phyloP scores from a whole-genome alignment of 306 rosid species.

The Geum urbanum region DNA sequence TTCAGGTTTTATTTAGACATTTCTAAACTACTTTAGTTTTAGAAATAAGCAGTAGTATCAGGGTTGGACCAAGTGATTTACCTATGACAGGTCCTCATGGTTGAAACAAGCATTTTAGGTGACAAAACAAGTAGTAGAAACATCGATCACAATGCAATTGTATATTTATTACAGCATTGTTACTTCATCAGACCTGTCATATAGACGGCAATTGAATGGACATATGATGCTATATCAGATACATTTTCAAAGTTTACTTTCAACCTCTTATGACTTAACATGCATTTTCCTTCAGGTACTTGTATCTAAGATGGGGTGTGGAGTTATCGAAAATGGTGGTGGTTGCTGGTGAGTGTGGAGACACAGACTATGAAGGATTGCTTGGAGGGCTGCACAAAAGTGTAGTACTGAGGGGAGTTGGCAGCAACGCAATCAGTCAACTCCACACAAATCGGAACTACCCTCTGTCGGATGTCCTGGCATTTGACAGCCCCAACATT shows the following conservation, averaged over 20 bases:
- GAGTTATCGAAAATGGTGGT: conserved; percentile 92
- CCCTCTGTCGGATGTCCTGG: conserved; percentile 84
- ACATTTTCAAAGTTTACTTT: conserved; percentile 11
- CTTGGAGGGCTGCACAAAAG: conserved; percentile 81
- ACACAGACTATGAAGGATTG: conserved; percentile 94
- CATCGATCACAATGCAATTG: too few species aligned
- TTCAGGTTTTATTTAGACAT: neutral
- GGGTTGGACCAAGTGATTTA: neutral
- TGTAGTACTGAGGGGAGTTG: conserved; percentile 72
- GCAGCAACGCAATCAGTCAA: conserved; percentile 56
- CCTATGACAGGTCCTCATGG: neutral
- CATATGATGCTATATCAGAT: neutral
- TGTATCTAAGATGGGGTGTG: conserved; percentile 91
- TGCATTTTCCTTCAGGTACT: conserved; percentile 56
- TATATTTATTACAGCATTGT: too few species aligned
- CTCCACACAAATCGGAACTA: conserved; percentile 78
- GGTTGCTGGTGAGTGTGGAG: conserved; percentile 88
- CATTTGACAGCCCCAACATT: conserved; percentile 65
- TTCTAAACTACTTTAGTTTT: neutral
- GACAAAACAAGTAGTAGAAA: neutral
- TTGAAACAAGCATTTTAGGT: neutral
- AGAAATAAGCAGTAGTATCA: neutral
- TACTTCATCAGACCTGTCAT: too few species aligned
- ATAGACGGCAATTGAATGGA: too few species aligned
- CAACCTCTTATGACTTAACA: conserved; percentile 21